phyloP scores from a whole-genome alignment of 345 rosid genomes.

The Brassica nigra region DNA sequence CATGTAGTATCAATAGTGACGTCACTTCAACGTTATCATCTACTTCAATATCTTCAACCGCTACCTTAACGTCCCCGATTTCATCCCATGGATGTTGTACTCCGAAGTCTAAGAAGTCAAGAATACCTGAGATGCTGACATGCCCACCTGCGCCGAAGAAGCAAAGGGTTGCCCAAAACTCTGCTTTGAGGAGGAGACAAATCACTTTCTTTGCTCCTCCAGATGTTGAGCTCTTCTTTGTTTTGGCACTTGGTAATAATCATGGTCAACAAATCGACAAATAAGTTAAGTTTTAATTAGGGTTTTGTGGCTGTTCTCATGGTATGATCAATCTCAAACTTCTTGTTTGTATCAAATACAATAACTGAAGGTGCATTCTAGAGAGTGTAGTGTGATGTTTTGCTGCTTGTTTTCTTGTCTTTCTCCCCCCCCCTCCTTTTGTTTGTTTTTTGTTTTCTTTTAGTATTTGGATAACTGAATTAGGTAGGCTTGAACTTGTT shows the following conservation, averaged over 20 bases:
- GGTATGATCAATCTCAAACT: conserved; percentile 11
- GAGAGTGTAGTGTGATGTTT: conserved; percentile 33
- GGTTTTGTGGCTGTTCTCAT: conserved; percentile 23
- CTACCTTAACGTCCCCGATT: conserved; percentile 28
- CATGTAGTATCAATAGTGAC: conserved; percentile 34
- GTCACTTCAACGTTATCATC: conserved; percentile 35
- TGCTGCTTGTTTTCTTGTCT: not conserved
- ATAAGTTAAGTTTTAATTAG: conserved; percentile 34
- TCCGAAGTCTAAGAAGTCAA: conserved; percentile 70
- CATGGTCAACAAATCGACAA: conserved; percentile 48
- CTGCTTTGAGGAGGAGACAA: conserved; percentile 54
- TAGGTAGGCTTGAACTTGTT: conserved; percentile 35
- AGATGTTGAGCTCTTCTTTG: conserved; percentile 90
- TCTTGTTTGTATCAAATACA: conserved; percentile 19
- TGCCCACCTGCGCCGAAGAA: conserved; percentile 99
- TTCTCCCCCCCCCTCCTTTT: not conserved
- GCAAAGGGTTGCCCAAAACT: conserved; percentile 53
- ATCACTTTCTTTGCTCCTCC: conserved; percentile 89
- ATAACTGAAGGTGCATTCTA: conserved; percentile 27
- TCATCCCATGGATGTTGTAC: conserved; percentile 57
- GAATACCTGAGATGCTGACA: conserved; percentile 72
- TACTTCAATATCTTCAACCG: conserved; percentile 15
- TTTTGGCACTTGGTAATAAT: conserved; percentile 48
- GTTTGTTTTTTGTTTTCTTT: not conserved
- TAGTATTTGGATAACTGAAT: conserved; percentile 18